These are phyloP conservation scores for Ogataea thermomethanolica DNA, from an alignment of 805 yeast species.

Conservation along the genomic window DNA sequence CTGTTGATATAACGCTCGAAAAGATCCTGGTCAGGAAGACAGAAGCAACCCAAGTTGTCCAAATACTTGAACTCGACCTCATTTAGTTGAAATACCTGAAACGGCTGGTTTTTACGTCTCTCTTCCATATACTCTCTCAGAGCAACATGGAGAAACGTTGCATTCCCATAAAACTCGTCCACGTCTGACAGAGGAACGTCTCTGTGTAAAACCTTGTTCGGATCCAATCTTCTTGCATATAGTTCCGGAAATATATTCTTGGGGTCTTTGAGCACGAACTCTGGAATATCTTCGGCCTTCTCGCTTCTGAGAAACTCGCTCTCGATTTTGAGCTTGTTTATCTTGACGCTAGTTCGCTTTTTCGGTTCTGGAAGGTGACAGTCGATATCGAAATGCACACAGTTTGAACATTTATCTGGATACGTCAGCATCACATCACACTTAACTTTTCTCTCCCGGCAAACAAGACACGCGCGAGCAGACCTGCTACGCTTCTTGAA, in stretches of 20 bases:
- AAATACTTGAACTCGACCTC: conserved; percentile 21
- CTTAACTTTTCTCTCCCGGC: conserved; percentile 75
- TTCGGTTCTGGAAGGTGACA: conserved; percentile 59
- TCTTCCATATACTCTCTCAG: conserved; percentile 24
- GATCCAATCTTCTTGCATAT: conserved; percentile 23
- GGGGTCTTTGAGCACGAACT: conserved; percentile 24
- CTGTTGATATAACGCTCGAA: conserved; percentile 57
- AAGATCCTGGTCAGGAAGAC: conserved; percentile 57
- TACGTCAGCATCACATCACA: conserved; percentile 61
- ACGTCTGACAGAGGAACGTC: conserved; percentile 17
- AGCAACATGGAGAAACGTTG: conserved; percentile 30
- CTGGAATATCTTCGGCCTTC: conserved; percentile 8
- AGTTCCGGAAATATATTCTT: conserved; percentile 23
- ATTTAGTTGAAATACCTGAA: conserved; percentile 14
- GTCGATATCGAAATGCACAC: conserved; percentile 61
- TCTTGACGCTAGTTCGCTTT: conserved; percentile 24
- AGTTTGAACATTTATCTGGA: conserved; percentile 58
- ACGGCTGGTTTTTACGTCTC: conserved; percentile 1
- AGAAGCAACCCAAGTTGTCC: conserved; percentile 53
- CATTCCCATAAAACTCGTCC: conserved; percentile 32
- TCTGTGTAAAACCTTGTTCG: conserved; percentile 16
- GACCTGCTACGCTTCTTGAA: conserved; percentile 52
- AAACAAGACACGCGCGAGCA: conserved; percentile 71
- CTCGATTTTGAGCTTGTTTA: conserved; percentile 18
- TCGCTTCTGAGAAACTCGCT: not conserved